These are phyloP conservation scores for Pseudogymnoascus sp. DNA, from an alignment of 2,329 filamentous ascomycete species.

Conservation along the genomic window DNA sequence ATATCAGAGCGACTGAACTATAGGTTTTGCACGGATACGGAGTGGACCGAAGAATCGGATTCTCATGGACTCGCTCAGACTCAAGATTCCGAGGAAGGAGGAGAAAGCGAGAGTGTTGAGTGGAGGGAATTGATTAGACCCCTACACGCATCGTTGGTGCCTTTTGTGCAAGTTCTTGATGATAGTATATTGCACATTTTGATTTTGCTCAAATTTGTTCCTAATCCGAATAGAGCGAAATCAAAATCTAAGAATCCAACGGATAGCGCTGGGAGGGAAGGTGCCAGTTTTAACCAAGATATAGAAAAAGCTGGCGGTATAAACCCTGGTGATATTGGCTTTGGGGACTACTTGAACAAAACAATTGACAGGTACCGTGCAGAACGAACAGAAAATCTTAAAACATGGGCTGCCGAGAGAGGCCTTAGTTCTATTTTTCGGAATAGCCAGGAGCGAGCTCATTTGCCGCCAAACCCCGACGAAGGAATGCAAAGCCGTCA, in stretches of 20 bases:
- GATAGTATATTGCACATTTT: conserved; percentile 45
- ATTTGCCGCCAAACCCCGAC: conserved; percentile 24
- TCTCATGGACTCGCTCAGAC: neutral
- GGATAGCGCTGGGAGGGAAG: neutral
- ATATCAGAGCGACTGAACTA: conserved; percentile 61
- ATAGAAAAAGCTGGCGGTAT: conserved; percentile 46
- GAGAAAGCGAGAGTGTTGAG: conserved; percentile 37
- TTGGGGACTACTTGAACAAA: conserved; percentile 35
- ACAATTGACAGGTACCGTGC: conserved; percentile 48
- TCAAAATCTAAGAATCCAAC: neutral
- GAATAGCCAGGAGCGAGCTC: conserved; percentile 6
- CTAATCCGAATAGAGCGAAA: conserved; percentile 11
- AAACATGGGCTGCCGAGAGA: conserved; percentile 39
- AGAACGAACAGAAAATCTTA: conserved; percentile 41
- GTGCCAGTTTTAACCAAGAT: conserved; percentile 36
- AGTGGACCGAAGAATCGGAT: conserved; percentile 37
- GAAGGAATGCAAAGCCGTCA: conserved; percentile 41
- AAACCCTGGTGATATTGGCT: conserved; percentile 47
- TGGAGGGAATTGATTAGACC: conserved; percentile 65
- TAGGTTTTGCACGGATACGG: conserved; percentile 20
- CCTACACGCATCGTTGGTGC: conserved; percentile 57
- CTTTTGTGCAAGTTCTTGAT: conserved; percentile 55
- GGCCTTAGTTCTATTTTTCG: conserved; percentile 26
- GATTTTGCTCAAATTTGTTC: conserved; percentile 44
- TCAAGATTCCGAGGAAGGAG: neutral